Evolutionary conservation across 2,329 filamentous ascomycete species (phyloP).

Genomic region (Monilinia vaccinii-corymbosi): DNA sequence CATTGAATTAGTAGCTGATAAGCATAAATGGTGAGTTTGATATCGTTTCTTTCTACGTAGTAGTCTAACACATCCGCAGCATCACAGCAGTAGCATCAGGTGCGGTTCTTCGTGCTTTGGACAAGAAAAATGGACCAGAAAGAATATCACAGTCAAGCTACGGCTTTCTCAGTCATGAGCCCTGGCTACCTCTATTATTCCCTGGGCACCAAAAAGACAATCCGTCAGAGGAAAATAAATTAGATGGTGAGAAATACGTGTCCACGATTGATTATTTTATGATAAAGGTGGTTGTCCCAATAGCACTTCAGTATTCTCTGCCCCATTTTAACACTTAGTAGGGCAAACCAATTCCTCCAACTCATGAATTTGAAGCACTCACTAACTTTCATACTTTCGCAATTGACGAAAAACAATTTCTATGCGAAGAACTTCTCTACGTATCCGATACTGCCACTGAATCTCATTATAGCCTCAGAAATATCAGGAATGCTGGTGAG

Average conservation of each 20-base stretch:
- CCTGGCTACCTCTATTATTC: conserved; percentile 3
- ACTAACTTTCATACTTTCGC: conserved; percentile 11
- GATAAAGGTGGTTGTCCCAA: conserved; percentile 10
- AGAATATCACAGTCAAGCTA: conserved; percentile 14
- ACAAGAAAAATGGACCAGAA: conserved; percentile 16
- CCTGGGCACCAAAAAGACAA: conserved; percentile 6
- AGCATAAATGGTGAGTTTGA: conserved; percentile 6
- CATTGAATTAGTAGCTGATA: conserved; percentile 7
- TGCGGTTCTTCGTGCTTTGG: conserved; percentile 15
- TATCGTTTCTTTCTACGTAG: neutral
- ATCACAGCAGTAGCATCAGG: conserved; percentile 17
- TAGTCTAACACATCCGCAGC: neutral
- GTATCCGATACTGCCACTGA: conserved; percentile 13
- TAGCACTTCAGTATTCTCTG: neutral
- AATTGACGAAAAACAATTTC: conserved; percentile 4
- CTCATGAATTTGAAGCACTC: conserved; percentile 7
- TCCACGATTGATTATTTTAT: conserved; percentile 18
- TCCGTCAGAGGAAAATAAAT: neutral
- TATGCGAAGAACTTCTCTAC: conserved; percentile 18
- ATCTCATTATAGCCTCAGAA: conserved; percentile 7
- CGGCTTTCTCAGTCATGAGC: conserved; percentile 14
- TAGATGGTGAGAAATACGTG: conserved; percentile 15
- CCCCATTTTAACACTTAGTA: neutral
- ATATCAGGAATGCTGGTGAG: conserved; percentile 12
- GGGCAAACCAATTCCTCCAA: conserved; percentile 10